Conservation (phyloP, 768 basidiomycete species). For the Tephrocybe sp. region DNA sequence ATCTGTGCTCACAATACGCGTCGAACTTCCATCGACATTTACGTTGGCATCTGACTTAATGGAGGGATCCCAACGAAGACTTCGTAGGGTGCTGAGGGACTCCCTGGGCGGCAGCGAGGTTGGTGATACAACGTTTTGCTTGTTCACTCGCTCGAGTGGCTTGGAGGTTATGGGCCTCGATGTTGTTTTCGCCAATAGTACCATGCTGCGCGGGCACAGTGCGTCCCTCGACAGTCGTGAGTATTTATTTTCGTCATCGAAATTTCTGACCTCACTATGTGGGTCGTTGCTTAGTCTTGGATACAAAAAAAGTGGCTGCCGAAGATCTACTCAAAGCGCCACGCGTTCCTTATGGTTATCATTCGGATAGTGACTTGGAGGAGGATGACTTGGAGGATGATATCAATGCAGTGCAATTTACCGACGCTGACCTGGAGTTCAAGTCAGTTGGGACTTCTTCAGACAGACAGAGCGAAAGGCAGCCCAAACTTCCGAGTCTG, state of each 20-base stretch:
- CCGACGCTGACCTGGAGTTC: background rate
- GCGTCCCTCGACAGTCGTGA: conserved; percentile 15
- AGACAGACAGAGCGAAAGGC: background rate
- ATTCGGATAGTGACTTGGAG: conserved; percentile 21
- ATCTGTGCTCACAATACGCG: background rate
- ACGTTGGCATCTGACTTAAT: background rate
- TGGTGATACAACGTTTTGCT: conserved; percentile 20
- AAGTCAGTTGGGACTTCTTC: background rate
- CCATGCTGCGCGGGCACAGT: conserved; percentile 16
- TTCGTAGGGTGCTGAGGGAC: background rate
- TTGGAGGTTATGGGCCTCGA: conserved; percentile 8
- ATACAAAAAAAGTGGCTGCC: conserved; percentile 5
- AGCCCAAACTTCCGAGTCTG: background rate
- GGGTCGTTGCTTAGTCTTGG: conserved; percentile 5
- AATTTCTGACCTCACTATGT: conserved; percentile 4
- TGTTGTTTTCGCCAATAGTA: conserved; percentile 15
- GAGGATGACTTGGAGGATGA: conserved; percentile 1
- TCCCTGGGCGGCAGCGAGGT: conserved; percentile 15
- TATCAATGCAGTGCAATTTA: background rate
- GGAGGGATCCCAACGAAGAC: background rate
- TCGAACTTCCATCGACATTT: conserved; percentile 6
- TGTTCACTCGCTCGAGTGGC: conserved; percentile 16
- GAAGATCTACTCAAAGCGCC: conserved; percentile 3
- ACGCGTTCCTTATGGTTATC: conserved; percentile 14
- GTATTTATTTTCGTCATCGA: background rate